These are phyloP conservation scores for Linderniella brevidens DNA, from an alignment of 257 asterid species.

Conservation along the genomic window DNA sequence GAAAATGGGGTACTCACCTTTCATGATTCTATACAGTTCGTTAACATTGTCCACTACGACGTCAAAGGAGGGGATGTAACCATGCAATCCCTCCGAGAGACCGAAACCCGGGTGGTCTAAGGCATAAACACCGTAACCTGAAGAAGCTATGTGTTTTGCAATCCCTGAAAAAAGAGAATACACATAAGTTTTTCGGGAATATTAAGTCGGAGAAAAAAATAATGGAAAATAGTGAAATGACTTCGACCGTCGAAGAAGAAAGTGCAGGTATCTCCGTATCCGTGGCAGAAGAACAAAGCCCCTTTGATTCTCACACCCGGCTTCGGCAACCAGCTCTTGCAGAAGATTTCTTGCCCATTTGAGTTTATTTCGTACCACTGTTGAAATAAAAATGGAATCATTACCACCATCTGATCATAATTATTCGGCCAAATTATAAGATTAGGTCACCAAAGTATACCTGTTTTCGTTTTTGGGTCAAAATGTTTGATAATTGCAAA, in stretches of 20 bases:
- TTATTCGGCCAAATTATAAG: not conserved
- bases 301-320: conserved; percentile 84
- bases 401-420: not conserved
- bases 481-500: too few species aligned
- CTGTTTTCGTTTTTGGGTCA: too few species aligned
- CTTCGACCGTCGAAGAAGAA: conserved; percentile 93
- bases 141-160: conserved; percentile 76
- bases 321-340: conserved; percentile 93
- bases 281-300: conserved; percentile 81
- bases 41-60: conserved; percentile 67
- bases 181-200: not conserved
- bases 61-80: conserved; percentile 71
- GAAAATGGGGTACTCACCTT: conserved; percentile 30
- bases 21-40: conserved; percentile 55
- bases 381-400: not conserved
- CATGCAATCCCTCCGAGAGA: conserved; percentile 91
- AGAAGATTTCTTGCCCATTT: conserved; percentile 72
- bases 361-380: conserved; percentile 89
- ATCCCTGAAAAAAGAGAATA: conserved; percentile 41
- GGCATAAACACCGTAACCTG: conserved; percentile 87
- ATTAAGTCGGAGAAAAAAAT: not conserved
- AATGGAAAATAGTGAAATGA: not conserved
- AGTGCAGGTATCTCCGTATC: conserved; percentile 98
- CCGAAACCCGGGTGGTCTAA: conserved; percentile 99
- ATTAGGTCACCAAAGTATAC: too few species aligned